phyloP scores from a whole-genome alignment of 192 early-diverging fungal species.

The Jimgerdemannia lactiflua region DNA sequence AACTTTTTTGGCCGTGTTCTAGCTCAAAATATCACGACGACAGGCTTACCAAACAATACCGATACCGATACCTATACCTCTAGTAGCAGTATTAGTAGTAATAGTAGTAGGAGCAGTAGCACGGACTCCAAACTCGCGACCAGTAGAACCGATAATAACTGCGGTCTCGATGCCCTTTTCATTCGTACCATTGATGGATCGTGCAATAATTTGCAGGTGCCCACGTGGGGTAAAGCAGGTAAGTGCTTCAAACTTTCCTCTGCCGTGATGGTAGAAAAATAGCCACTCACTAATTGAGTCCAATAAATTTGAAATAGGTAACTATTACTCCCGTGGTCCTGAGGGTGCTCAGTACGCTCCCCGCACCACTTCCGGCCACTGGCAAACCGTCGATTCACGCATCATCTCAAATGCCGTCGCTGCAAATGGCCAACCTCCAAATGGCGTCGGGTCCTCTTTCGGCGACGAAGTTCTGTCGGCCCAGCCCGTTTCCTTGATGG shows the following conservation, averaged over 20 bases:
- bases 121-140: too few relatives aligned
- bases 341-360: not conserved
- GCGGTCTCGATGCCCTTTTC: not conserved
- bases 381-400: conserved; percentile 8
- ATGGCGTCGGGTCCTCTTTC: not conserved
- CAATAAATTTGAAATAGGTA: not conserved
- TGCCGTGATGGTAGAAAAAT: not conserved
- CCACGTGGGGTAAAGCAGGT: not conserved
- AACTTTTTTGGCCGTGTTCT: not conserved
- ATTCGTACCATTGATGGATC: not conserved
- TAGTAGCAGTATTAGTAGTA: too few relatives aligned
- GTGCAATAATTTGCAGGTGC: not conserved
- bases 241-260: not conserved
- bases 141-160: not conserved
- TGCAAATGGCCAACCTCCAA: not conserved
- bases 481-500: not conserved
- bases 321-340: not conserved
- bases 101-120: too few relatives aligned
- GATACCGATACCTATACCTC: too few relatives aligned
- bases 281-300: not conserved
- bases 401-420: conserved; percentile 5
- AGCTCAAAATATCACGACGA: not conserved
- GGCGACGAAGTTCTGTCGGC: not conserved
- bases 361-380: not conserved
- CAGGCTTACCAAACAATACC: not conserved